A percentile compares a stretch with the other conserved stretches of the same genome.
These are phyloP conservation scores for Candida boidinii DNA, from an alignment of 805 yeast species.

Conservation along the genomic window DNA sequence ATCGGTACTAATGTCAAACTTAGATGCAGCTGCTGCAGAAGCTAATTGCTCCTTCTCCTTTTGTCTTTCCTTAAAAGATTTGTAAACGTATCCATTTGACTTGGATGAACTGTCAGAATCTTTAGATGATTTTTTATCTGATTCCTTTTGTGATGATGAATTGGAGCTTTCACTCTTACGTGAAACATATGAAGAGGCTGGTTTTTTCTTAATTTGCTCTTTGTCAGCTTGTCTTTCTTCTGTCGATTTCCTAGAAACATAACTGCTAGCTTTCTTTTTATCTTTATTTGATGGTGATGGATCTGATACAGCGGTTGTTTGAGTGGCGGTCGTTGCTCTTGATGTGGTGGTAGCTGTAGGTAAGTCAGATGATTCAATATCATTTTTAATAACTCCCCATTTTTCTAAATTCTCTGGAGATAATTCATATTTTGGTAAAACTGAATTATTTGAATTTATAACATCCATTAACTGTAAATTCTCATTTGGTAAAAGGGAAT, in stretches of 20 bases:
- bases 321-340: neutral
- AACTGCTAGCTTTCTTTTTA: slow-evolving; percentile 14
- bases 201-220: neutral
- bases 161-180: neutral
- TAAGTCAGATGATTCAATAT: neutral
- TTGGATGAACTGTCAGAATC: neutral
- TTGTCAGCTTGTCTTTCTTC: neutral
- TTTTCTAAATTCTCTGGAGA: neutral
- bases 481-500: no score
- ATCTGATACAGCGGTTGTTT: neutral
- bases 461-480: no score
- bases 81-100: no score
- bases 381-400: neutral
- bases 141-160: no score
- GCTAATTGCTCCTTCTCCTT: no score
- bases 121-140: no score
- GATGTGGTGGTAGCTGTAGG: neutral
- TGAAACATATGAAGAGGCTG: neutral
- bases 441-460: neutral
- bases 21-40: no score
- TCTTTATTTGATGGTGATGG: neutral
- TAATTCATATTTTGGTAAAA: no score
- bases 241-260: slow-evolving; percentile 21
- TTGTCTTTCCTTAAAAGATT: no score
- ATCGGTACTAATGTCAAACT: neutral